A percentile compares a stretch with the other conserved stretches of the same genome.
Conservation (phyloP, 345 rosid genomes). For the Lenwebbia sp. region DNA sequence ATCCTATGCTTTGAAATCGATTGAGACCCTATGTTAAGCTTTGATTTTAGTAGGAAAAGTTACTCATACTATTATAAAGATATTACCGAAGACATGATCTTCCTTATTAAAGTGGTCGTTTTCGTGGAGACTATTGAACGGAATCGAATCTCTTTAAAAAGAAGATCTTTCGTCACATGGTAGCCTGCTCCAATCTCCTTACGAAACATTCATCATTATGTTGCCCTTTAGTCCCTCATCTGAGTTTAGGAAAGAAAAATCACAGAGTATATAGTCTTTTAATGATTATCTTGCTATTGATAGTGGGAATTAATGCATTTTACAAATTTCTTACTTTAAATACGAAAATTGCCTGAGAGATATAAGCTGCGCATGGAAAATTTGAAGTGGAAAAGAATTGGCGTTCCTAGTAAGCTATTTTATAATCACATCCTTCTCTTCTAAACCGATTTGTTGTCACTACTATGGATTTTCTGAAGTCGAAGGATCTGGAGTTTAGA, state of each 20-base stretch:
- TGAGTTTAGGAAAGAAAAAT: not conserved
- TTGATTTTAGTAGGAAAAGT: not conserved
- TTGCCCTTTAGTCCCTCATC: not conserved
- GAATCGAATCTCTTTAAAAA: too few species aligned
- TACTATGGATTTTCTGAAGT: too few species aligned
- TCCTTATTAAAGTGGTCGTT: not conserved
- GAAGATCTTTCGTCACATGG: too few species aligned
- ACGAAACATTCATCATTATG: too few species aligned
- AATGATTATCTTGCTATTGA: not conserved
- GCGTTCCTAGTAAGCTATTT: too few species aligned
- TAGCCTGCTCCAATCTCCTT: too few species aligned
- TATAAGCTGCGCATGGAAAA: not conserved
- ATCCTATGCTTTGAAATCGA: too few species aligned
- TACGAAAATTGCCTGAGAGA: not conserved
- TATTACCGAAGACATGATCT: not conserved
- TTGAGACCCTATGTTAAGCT: not conserved
- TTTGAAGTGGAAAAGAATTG: not conserved
- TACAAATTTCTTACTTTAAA: not conserved
- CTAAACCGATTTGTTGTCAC: too few species aligned
- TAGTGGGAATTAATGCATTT: not conserved
- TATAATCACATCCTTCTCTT: not conserved
- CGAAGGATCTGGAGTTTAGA: too few species aligned
- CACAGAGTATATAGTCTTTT: not conserved
- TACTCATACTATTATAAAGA: not conserved
- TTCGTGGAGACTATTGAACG: not conserved